Evolutionary conservation across 2,329 filamentous ascomycete species (phyloP).

Genomic region (Hypoxylon sp.): DNA sequence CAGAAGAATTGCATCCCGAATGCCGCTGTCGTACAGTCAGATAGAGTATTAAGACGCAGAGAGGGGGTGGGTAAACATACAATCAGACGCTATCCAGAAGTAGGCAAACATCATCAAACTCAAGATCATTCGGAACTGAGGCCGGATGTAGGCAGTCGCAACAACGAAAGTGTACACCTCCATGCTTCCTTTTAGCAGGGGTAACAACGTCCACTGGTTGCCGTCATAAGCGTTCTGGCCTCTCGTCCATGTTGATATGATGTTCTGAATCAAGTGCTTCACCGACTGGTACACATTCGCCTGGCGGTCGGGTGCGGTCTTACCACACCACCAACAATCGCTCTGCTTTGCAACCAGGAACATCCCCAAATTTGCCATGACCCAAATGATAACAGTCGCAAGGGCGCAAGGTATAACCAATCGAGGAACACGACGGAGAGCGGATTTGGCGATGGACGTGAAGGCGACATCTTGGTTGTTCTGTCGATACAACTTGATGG

Average conservation of each 20-base stretch:
- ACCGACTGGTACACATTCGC: slow-evolving; percentile 57
- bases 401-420: slow-evolving; percentile 69
- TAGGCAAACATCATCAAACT: slow-evolving; percentile 63
- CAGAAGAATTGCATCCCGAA: slow-evolving; percentile 72
- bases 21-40: slow-evolving; percentile 47
- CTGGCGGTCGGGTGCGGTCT: slow-evolving; percentile 59
- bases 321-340: slow-evolving; percentile 70
- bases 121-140: slow-evolving; percentile 62
- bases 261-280: slow-evolving; percentile 58
- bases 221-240: slow-evolving; percentile 66
- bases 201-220: slow-evolving; percentile 69
- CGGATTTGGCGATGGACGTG: slow-evolving; percentile 66
- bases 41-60: neutral
- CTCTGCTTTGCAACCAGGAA: slow-evolving; percentile 67
- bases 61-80: slow-evolving; percentile 46
- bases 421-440: slow-evolving; percentile 69
- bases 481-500: slow-evolving; percentile 66
- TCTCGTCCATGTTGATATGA: slow-evolving; percentile 65
- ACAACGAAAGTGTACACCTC: slow-evolving; percentile 66
- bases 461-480: slow-evolving; percentile 67
- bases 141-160: slow-evolving; percentile 62
- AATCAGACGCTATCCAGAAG: slow-evolving; percentile 57
- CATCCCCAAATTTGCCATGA: slow-evolving; percentile 65
- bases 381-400: slow-evolving; percentile 67
- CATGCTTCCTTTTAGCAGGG: slow-evolving; percentile 67